phyloP scores from a whole-genome alignment of 2,329 filamentous ascomycete genomes.

The Cryphonectria parasitica region DNA sequence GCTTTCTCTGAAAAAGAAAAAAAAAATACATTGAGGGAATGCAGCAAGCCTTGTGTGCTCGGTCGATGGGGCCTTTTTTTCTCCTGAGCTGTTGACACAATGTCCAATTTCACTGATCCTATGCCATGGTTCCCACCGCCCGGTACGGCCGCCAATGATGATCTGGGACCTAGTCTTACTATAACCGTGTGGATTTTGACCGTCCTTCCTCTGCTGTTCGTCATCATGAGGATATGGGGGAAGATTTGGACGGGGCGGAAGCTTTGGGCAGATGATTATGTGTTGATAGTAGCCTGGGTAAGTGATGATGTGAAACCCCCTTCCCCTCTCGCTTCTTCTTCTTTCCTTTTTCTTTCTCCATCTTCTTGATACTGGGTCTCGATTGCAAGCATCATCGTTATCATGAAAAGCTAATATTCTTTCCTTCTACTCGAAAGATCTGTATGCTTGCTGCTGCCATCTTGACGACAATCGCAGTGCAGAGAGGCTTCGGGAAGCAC shows the following conservation, averaged over 20 bases:
- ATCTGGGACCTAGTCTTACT: background rate
- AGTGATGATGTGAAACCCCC: background rate
- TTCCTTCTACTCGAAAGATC: no score
- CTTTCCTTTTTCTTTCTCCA: background rate
- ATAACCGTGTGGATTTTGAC: background rate
- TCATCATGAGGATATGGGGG: background rate
- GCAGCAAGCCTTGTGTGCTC: background rate
- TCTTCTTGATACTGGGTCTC: no score
- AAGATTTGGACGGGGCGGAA: background rate
- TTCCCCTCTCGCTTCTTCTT: background rate
- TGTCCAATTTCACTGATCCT: background rate
- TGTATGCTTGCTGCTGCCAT: background rate
- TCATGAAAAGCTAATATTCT: background rate
- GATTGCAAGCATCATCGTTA: no score
- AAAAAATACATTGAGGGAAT: background rate
- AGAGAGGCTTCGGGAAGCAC: background rate
- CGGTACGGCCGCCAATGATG: background rate
- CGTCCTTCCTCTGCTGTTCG: background rate
- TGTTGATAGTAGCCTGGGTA: conserved; percentile 7
- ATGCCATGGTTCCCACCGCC: background rate
- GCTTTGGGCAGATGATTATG: conserved; percentile 7
- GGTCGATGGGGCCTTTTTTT: no score
- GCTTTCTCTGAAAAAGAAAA: background rate
- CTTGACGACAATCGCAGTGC: background rate
- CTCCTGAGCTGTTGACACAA: background rate